Evolutionary conservation across 331 rosid species (phyloP).

Genomic region (Pyracantha coccinea): DNA sequence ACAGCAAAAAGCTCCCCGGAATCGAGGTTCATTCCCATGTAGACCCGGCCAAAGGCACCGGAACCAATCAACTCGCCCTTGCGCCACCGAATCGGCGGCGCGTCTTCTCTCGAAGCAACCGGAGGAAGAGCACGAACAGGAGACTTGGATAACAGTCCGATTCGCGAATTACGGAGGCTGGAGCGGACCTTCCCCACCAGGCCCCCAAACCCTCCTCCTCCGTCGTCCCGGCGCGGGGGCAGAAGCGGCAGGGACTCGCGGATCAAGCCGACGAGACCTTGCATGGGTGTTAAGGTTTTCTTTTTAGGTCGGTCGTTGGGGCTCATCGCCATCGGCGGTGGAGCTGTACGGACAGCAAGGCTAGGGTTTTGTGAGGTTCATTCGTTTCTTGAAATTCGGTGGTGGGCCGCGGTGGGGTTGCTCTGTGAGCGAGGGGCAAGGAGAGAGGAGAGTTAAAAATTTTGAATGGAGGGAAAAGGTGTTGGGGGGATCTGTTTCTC

Average conservation of each 20-base stretch:
- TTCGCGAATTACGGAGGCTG: conserved; percentile 39
- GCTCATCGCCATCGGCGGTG: not conserved
- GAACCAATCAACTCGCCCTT: conserved; percentile 56
- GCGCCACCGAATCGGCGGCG: conserved; percentile 51
- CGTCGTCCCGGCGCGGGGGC: conserved; percentile 8
- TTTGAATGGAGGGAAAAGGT: conserved; percentile 40
- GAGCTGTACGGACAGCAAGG: not conserved
- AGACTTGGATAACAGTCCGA: conserved; percentile 35
- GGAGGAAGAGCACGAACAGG: conserved; percentile 33
- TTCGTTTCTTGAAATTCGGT: not conserved
- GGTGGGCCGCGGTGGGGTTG: not conserved
- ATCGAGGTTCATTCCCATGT: conserved; percentile 60
- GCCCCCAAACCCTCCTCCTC: conserved; percentile 24
- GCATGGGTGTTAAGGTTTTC: conserved; percentile 21
- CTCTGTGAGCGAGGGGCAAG: not conserved
- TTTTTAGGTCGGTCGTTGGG: not conserved
- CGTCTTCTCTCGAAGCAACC: conserved; percentile 11
- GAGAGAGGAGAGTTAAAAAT: not conserved
- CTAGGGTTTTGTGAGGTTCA: conserved; percentile 28
- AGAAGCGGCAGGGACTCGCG: conserved; percentile 46
- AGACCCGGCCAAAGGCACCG: conserved; percentile 50
- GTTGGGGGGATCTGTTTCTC: not conserved
- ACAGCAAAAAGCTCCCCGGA: conserved; percentile 54
- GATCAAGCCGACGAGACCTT: conserved; percentile 39
- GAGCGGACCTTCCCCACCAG: conserved; percentile 44